These are phyloP conservation scores for Meyerozyma elateridarum DNA, from an alignment of 1,139 yeast genomes.

Conservation along the genomic window DNA sequence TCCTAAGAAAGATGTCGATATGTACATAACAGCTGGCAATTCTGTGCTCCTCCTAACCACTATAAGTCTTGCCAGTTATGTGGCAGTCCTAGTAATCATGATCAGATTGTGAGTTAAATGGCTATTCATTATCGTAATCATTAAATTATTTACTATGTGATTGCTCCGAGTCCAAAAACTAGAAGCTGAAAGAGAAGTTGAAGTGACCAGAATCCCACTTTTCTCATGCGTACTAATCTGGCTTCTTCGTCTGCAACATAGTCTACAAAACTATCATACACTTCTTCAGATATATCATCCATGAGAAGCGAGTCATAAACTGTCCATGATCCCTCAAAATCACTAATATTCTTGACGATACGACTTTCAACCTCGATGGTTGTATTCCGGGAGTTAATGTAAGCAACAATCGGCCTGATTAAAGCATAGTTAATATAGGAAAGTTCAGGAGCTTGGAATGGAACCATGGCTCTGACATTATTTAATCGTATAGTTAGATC, in stretches of 20 bases:
- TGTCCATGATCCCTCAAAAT: conserved; percentile 96
- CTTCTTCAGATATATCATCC: conserved; percentile 89
- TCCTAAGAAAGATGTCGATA: conserved; percentile 34
- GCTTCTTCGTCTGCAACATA: conserved; percentile 87
- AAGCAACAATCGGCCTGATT: conserved; percentile 91
- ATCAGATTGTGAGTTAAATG: conserved; percentile 29
- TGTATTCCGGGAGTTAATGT: conserved; percentile 84
- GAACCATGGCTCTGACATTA: conserved; percentile 84
- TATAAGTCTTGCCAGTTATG: conserved; percentile 43
- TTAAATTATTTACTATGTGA: too few species aligned
- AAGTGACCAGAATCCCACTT: conserved; percentile 90
- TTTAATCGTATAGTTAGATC: conserved; percentile 75
- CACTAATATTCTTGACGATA: conserved; percentile 71
- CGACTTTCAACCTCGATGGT: conserved; percentile 85
- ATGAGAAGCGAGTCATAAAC: conserved; percentile 83
- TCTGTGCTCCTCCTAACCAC: conserved; percentile 39
- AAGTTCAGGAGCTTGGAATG: conserved; percentile 76
- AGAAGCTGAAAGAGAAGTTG: conserved; percentile 79
- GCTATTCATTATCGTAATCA: too few species aligned
- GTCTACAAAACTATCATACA: conserved; percentile 83
- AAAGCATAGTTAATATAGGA: conserved; percentile 88
- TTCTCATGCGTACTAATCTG: conserved; percentile 63
- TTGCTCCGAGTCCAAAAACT: conserved; percentile 71
- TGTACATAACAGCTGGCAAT: conserved; percentile 49
- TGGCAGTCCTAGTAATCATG: conserved; percentile 39